Percentiles rank a stretch among this genome's conserved stretches.
phyloP scores from a whole-genome alignment of 2,329 filamentous ascomycete species.

The Curvularia sp. region DNA sequence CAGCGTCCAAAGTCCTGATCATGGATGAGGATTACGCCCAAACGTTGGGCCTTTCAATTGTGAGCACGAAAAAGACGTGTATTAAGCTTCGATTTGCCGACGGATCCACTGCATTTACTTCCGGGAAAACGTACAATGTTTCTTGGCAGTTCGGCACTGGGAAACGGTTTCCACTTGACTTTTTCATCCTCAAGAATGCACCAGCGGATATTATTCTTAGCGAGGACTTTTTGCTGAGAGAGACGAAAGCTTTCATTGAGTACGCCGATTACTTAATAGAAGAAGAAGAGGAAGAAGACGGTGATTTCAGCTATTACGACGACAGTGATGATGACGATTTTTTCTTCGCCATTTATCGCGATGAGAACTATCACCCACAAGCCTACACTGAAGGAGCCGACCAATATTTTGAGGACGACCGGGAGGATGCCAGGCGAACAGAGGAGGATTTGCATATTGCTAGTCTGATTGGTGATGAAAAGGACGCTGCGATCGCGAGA shows the following conservation, averaged over 20 bases:
- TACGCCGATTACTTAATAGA: not conserved
- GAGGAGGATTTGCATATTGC: not conserved
- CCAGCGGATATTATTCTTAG: not conserved
- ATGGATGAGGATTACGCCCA: not conserved
- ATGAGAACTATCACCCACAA: not conserved
- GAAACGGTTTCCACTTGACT: not conserved
- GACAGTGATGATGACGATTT: not conserved
- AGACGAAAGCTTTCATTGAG: not conserved
- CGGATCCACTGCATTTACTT: not conserved
- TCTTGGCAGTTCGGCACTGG: not conserved
- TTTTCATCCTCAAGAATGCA: not conserved
- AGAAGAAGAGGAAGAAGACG: not conserved
- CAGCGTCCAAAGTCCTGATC: not conserved
- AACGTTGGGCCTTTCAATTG: not conserved
- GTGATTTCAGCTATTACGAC: not conserved
- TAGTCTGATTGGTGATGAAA: not conserved
- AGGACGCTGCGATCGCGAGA: not conserved
- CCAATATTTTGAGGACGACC: not conserved
- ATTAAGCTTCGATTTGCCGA: not conserved
- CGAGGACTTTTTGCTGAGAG: not conserved
- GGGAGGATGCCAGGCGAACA: not conserved
- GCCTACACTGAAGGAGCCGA: not conserved
- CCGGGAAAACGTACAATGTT: not conserved
- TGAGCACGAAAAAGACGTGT: not conserved
- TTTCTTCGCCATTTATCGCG: not conserved